Base-by-base conservation (phyloP, 345 rosid species). In the Triadica sebifera region DNA sequence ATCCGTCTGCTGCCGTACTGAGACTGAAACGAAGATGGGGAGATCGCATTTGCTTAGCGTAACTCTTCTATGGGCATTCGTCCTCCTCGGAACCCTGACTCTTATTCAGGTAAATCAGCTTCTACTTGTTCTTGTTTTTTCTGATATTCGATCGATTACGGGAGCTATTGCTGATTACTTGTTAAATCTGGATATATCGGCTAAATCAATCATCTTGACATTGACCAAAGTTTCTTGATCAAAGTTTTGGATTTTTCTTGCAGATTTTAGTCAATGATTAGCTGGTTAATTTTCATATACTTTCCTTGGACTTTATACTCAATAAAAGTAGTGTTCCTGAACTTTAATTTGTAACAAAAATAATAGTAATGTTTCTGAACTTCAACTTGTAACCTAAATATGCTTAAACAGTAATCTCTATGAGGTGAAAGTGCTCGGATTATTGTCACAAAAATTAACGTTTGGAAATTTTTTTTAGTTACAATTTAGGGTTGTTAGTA, bases 101-200 rank as follows among this genome's bases (percentile, higher is more conserved):
- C 75, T 76, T 22, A 74, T 79, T 69, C 89, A 89, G 92, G 98
- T 91, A 75, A 65, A 8, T 55, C 17, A 39, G 50, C 53, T 47
- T n/a, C 50, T 22, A 16, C 15, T 24, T 29, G 34, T 29, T 29
- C 34, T 19, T 37, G 24, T 41, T 52, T 19, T 43, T 5, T 61
- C 19, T 38, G 6, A 43, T n/a, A 12, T 72, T 29, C 22, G 39
- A 22, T 59, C 43, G 4, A 8, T 12, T 13, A 20, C 8, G 51
- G 51, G 12, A 10, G 16, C 15, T 45, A 29, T 59, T 37, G 8
- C 50, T 25, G 24, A 51, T 56, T 55, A 37, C 20, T 9, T 64
- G n/a, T 4, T 11, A 12, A 45, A 65, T 65, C 53, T 65, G 15
- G 52, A 43, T 65, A 3, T 7, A 45, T 4, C 17, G 8, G 13